Base-by-base conservation (phyloP, 2,329 filamentous ascomycete genomes). In the Catunica adiposa region DNA sequence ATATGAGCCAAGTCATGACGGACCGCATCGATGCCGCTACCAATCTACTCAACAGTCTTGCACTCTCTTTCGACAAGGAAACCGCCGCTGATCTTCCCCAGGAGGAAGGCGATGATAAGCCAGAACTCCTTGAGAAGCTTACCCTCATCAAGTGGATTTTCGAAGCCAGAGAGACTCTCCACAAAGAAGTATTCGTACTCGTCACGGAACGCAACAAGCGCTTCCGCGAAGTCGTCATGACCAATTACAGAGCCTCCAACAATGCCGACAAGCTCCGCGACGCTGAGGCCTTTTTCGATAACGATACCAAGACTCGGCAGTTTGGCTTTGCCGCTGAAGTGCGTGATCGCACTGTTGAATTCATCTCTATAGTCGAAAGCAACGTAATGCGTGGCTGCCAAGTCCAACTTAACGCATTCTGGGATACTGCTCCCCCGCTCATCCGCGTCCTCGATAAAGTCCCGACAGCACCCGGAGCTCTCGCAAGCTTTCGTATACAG, bases 91-190 rank as follows among this genome's bases (percentile, higher is more conserved):
- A 94, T 63, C 80, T 88, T 67, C 84, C 89, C 0, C 89, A 96
- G 66, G 89, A 95, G 67, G 90, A 96, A 69, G 90, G 92, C 17
- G 90, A 97, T 62, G 90, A 96, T 66, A 83, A 89, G 65, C 92
- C 92, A 0, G 92, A 98, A 67, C 75, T 97, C 0, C 73, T 97
- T 1, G 92, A 98, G 68, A 94, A 95, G 68, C 75, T 98, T 11
- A 97, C 90, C 0, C 78, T 96, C 51, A 75, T 97, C 14, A 98
- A 97, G 64, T 97, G 92, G 89, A 81, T 97, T 7, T 97, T 96
- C 62, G 92, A 98, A 66, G 84, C 86, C 1, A 82, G 89, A n/a
- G 92, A 98, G 68, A 76, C 79, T 50, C 74, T 97, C 7, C 84
- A 97, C 69, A 82, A 86, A 46, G 85, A 88, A 62, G 78, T 90